These are phyloP conservation scores for Russula dissimulans DNA, from an alignment of 768 basidiomycete genomes.

Conservation along the genomic window DNA sequence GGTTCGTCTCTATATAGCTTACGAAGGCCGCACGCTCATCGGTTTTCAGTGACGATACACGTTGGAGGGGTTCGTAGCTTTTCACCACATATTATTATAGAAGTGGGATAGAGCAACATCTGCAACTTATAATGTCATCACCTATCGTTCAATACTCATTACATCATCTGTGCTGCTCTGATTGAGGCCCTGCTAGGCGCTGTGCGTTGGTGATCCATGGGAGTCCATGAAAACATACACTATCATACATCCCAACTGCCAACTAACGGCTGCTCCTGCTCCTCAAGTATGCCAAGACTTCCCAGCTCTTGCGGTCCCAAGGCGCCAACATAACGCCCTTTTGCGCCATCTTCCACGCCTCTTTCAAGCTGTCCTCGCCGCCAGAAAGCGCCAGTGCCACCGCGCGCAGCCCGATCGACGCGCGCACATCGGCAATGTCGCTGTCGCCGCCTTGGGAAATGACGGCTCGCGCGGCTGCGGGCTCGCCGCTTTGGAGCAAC, in stretches of 20 bases:
- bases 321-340: constrained; percentile 56
- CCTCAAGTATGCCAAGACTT: constrained; percentile 46
- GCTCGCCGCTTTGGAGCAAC: constrained; percentile 39
- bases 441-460: constrained; percentile 28
- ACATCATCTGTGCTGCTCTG: neutral
- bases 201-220: neutral
- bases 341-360: constrained; percentile 42
- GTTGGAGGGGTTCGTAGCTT: neutral
- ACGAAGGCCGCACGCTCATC: neutral
- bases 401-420: constrained; percentile 42
- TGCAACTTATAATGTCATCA: constrained; percentile 7
- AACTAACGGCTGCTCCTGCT: neutral
- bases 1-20: neutral
- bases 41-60: neutral
- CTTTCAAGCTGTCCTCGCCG: constrained; percentile 16
- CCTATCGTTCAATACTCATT: neutral
- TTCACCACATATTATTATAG: neutral
- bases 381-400: constrained; percentile 29
- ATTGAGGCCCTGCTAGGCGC: neutral
- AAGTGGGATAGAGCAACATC: constrained; percentile 12
- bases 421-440: constrained; percentile 30
- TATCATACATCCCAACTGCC: neutral
- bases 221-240: neutral
- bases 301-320: constrained; percentile 45
- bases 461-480: constrained; percentile 37